These are phyloP conservation scores for Phytophthora pinifolia DNA, from an alignment of 352 stramenopile genomes.

Conservation along the genomic window DNA sequence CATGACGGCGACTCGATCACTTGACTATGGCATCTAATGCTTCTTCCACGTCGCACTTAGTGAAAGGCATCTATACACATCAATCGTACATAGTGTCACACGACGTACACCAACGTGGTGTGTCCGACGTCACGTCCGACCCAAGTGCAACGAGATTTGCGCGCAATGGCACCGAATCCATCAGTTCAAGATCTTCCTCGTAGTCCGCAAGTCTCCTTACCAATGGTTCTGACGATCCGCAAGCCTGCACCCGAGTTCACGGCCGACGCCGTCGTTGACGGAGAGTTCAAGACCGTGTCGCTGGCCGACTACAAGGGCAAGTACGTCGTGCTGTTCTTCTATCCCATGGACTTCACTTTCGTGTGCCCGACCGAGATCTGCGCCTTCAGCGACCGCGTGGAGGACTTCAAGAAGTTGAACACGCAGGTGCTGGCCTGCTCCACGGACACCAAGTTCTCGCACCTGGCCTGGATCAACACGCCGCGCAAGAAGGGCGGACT, in stretches of 20 bases:
- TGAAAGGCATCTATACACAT: no score
- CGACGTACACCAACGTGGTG: background rate
- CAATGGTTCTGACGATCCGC: slow-evolving; percentile 69
- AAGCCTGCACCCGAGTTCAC: slow-evolving; percentile 76
- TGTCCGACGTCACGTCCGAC: slow-evolving; percentile 11
- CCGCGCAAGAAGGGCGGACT: slow-evolving; percentile 89
- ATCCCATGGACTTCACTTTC: slow-evolving; percentile 92
- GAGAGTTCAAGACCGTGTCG: slow-evolving; percentile 82
- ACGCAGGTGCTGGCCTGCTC: slow-evolving; percentile 76
- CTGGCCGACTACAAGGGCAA: slow-evolving; percentile 88
- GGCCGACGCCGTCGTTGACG: slow-evolving; percentile 75
- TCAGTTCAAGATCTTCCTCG: slow-evolving; percentile 18
- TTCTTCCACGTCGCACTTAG: slow-evolving; percentile 1
- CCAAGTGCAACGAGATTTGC: slow-evolving; percentile 1
- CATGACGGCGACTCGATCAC: slow-evolving; percentile 23
- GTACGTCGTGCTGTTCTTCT: slow-evolving; percentile 93
- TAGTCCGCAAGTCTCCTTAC: slow-evolving; percentile 1
- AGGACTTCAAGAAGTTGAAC: slow-evolving; percentile 82
- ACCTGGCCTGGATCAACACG: slow-evolving; percentile 90
- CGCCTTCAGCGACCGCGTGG: slow-evolving; percentile 80
- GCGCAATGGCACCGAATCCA: slow-evolving; percentile 1
- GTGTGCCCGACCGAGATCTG: slow-evolving; percentile 92
- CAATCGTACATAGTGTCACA: background rate
- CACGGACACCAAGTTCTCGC: slow-evolving; percentile 88
- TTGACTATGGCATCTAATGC: background rate